Evolutionary conservation across 78 protist species (phyloP), one percentile per base, ranked within the genome.

Genomic region (Dictyostelium capitatum): DNA sequence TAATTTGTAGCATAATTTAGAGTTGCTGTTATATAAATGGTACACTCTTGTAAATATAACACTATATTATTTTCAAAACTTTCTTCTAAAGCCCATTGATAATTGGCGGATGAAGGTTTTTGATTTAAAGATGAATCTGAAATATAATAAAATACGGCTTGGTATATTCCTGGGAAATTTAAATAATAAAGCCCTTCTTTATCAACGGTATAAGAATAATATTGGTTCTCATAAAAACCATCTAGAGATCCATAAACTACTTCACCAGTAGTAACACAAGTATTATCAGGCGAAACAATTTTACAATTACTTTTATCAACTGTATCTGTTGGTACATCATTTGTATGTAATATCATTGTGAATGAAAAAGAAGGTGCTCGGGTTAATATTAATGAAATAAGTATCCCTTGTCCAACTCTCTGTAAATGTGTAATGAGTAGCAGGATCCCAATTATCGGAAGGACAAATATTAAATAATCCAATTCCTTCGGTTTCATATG

Each of bases 351-450:
- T 77, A n/a, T 14, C 10, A 84, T 11, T 14, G 25, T 14, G 48
- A 87, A 77, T 19, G 41, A 12, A 32, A 32, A n/a, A 17, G 30
- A 30, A 9, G 19, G 32, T 8, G 32, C 4, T 5, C 8, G 28
- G 54, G 0, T 6, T 6, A 12, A 87, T 48, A 1, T 12, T 32
- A 23, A 87, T 74, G 51, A 87, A 87, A 77, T 87, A 87, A n/a
- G 92, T 87, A 50, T 48, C 51, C 15, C 23, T 87, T 14, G 92
- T 87, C 83, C 83, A 87, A 5, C 46, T 28, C 28, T 32, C 28
- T 10, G 12, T 28, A 8, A 11, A 2, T 9, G 69, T 10, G 20
- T 23, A 59, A 59, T 3, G 32, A 23, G 20, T 59, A 25, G 17
- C 47, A 69, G 47, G 7, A 10, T 5, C 0, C 20, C 43, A 69